Conservation (phyloP, 2,329 filamentous ascomycete genomes). For the Fusarium circinatum region DNA sequence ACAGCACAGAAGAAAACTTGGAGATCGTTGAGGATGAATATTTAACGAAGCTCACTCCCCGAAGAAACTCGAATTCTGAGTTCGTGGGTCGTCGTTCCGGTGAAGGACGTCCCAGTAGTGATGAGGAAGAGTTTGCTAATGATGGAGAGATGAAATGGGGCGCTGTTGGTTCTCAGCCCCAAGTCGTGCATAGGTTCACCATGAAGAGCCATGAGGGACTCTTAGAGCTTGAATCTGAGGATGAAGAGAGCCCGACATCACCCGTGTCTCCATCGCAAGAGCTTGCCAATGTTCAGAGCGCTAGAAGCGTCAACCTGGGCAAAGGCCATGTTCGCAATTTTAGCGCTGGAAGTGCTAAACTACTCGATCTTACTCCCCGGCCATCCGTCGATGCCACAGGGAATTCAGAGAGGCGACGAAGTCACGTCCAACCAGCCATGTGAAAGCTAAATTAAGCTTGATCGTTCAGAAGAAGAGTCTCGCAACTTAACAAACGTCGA, state of each 20-base stretch:
- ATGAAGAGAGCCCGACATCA: constrained; percentile 46
- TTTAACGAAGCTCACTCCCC: constrained; percentile 61
- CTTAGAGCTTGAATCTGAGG: constrained; percentile 55
- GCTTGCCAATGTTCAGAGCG: constrained; percentile 64
- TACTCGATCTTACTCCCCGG: constrained; percentile 73
- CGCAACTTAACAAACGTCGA: constrained; percentile 7
- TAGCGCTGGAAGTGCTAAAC: constrained; percentile 80
- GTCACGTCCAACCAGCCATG: constrained; percentile 30
- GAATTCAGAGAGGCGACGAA: constrained; percentile 46
- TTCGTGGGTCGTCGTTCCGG: constrained; percentile 57
- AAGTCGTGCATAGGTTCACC: constrained; percentile 68
- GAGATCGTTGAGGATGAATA: constrained; percentile 76
- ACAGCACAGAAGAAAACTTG: constrained; percentile 71
- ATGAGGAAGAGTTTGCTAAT: constrained; percentile 61
- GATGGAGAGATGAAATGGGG: constrained; percentile 64
- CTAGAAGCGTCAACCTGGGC: constrained; percentile 75
- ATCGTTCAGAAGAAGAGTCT: constrained; percentile 40
- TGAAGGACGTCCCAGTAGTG: constrained; percentile 66
- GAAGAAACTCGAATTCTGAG: constrained; percentile 39
- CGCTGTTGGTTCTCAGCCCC: constrained; percentile 57
- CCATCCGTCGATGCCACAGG: constrained; percentile 62
- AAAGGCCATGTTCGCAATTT: constrained; percentile 75
- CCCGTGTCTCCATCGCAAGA: constrained; percentile 47
- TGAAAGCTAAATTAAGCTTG: constrained; percentile 27
- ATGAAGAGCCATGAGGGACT: constrained; percentile 65